These are phyloP conservation scores for Geranomyces michiganensis DNA, from an alignment of 192 early-diverging fungal genomes.

Conservation along the genomic window DNA sequence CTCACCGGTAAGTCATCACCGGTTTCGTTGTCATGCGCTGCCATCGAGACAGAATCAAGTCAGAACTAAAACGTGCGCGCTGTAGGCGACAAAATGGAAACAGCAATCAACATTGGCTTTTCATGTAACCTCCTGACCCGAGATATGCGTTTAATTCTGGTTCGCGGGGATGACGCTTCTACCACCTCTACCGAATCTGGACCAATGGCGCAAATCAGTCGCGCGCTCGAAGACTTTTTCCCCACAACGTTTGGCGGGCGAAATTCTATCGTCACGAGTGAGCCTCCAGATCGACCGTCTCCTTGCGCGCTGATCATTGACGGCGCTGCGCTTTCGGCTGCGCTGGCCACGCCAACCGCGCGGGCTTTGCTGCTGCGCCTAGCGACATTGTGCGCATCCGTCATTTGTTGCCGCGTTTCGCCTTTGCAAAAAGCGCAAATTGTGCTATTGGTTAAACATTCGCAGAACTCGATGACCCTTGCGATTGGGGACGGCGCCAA, in stretches of 20 bases:
- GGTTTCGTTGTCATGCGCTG: background rate
- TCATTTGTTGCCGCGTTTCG: conserved; percentile 93
- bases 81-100: conserved; percentile 86
- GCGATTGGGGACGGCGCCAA: conserved; percentile 97
- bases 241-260: background rate
- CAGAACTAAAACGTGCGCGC: background rate
- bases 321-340: conserved; percentile 82
- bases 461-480: conserved; percentile 78
- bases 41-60: background rate
- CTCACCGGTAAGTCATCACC: conserved; percentile 67
- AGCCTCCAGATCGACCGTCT: conserved; percentile 8
- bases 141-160: conserved; percentile 82
- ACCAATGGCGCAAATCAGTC: conserved; percentile 70
- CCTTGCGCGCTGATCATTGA: conserved; percentile 82
- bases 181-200: conserved; percentile 43
- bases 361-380: conserved; percentile 69
- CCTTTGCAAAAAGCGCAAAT: conserved; percentile 96
- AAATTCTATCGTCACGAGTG: background rate
- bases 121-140: conserved; percentile 85
- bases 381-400: conserved; percentile 79
- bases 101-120: conserved; percentile 97
- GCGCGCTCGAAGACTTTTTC: conserved; percentile 67
- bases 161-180: conserved; percentile 48
- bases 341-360: conserved; percentile 61
- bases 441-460: conserved; percentile 81